phyloP scores from a whole-genome alignment of 1,139 yeast genomes.

The Kluyveromyces sp. region DNA sequence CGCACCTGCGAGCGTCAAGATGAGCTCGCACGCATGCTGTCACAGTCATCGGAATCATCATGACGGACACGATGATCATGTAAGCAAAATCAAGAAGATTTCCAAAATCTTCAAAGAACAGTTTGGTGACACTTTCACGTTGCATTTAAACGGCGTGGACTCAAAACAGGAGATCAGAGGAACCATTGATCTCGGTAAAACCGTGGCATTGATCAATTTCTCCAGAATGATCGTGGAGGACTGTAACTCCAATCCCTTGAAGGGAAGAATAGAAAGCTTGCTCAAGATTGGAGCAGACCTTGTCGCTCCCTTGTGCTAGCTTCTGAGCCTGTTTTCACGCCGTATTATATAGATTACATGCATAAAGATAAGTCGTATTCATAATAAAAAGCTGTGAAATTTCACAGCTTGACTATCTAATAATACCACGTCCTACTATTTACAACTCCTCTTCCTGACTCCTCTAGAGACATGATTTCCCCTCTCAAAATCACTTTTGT shows the following conservation, averaged over 20 bases:
- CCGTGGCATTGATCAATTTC: slow-evolving; percentile 64
- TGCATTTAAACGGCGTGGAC: slow-evolving; percentile 31
- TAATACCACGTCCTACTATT: not conserved
- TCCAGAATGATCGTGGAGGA: slow-evolving; percentile 54
- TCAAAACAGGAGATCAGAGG: slow-evolving; percentile 46
- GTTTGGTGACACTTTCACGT: slow-evolving; percentile 67
- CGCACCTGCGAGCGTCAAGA: slow-evolving; percentile 88
- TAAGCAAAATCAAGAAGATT: slow-evolving; percentile 55
- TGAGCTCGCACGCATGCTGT: slow-evolving; percentile 54
- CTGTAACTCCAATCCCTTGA: slow-evolving; percentile 69
- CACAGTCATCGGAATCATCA: slow-evolving; percentile 30
- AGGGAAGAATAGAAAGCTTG: slow-evolving; percentile 77
- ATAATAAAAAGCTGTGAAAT: no score
- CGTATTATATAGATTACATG: not conserved
- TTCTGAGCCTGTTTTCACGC: no score
- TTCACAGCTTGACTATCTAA: not conserved
- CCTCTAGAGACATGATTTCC: not conserved
- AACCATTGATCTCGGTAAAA: slow-evolving; percentile 55
- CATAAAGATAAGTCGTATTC: not conserved
- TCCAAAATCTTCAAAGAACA: slow-evolving; percentile 66
- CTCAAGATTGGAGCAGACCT: slow-evolving; percentile 69
- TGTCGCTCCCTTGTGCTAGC: slow-evolving; percentile 69
- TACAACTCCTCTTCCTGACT: no score
- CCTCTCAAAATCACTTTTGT: not conserved
- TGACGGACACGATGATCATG: slow-evolving; percentile 28